phyloP scores from a whole-genome alignment of 148 eudicot species.

The Diospyros lotus region DNA sequence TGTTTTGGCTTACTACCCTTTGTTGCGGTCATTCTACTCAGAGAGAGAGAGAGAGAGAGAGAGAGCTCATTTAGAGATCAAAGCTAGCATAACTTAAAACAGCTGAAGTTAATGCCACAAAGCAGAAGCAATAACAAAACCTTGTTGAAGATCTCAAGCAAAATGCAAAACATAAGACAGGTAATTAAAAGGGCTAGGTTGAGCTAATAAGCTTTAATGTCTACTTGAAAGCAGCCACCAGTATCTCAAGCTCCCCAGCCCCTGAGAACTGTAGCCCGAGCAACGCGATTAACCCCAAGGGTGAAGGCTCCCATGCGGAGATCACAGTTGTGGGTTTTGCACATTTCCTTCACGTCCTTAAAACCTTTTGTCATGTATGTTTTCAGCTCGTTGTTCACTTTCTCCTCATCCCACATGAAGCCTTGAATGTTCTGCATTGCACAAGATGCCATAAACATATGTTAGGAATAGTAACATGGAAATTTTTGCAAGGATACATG shows the following conservation, averaged over 20 bases:
- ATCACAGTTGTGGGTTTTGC: constrained; percentile 82
- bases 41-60: background rate
- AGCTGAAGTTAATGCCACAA: background rate
- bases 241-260: constrained; percentile 87
- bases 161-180: background rate
- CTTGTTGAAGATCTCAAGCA: background rate
- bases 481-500: background rate
- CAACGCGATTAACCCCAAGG: constrained; percentile 91
- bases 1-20: too few species aligned
- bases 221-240: too few species aligned
- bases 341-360: constrained; percentile 80
- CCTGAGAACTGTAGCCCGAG: constrained; percentile 89
- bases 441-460: background rate
- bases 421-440: constrained; percentile 88
- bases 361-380: constrained; percentile 77
- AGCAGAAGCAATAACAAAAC: background rate
- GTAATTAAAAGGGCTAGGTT: background rate
- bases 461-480: background rate
- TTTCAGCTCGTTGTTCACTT: constrained; percentile 83
- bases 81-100: background rate
- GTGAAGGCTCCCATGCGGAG: constrained; percentile 98
- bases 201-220: constrained; percentile 12
- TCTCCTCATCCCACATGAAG: constrained; percentile 95
- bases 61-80: background rate
- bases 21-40: too few species aligned